A percentile compares a stretch with the other conserved stretches of the same genome.
phyloP scores from a whole-genome alignment of 768 basidiomycete species.

The Pisolithus marmoratus region DNA sequence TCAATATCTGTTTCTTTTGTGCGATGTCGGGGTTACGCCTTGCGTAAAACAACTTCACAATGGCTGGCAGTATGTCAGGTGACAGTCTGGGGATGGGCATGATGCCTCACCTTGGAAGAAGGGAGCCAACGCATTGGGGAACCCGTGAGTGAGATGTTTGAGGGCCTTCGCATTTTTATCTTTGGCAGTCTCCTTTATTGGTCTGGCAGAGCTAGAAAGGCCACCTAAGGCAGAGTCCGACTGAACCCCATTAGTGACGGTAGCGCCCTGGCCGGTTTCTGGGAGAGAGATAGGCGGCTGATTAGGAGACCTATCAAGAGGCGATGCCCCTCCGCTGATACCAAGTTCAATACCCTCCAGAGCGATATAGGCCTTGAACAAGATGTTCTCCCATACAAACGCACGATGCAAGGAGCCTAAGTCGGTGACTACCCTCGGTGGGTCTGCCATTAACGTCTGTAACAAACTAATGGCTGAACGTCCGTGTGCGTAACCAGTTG shows the following conservation, averaged over 20 bases:
- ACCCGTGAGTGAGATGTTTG: constrained; percentile 72
- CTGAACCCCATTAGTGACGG: constrained; percentile 26
- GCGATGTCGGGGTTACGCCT: constrained; percentile 67
- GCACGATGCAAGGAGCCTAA: constrained; percentile 79
- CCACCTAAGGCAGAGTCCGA: constrained; percentile 17
- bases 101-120: constrained; percentile 74
- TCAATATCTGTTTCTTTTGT: constrained; percentile 73
- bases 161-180: constrained; percentile 71
- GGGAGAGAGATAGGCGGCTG: constrained; percentile 38
- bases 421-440: constrained; percentile 57
- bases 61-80: constrained; percentile 40
- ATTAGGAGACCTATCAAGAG: constrained; percentile 44
- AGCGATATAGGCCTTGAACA: constrained; percentile 56
- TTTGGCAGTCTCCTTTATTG: constrained; percentile 36
- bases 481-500: constrained; percentile 76
- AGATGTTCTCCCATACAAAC: constrained; percentile 82
- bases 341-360: constrained; percentile 49
- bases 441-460: constrained; percentile 63
- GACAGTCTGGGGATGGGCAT: neutral
- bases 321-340: constrained; percentile 38
- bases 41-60: constrained; percentile 82
- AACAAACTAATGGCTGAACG: constrained; percentile 70
- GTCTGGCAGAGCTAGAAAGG: constrained; percentile 17
- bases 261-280: constrained; percentile 27
- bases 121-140: constrained; percentile 69